Conservation (phyloP, 257 asterid genomes). For the Solanum peruvianum region DNA sequence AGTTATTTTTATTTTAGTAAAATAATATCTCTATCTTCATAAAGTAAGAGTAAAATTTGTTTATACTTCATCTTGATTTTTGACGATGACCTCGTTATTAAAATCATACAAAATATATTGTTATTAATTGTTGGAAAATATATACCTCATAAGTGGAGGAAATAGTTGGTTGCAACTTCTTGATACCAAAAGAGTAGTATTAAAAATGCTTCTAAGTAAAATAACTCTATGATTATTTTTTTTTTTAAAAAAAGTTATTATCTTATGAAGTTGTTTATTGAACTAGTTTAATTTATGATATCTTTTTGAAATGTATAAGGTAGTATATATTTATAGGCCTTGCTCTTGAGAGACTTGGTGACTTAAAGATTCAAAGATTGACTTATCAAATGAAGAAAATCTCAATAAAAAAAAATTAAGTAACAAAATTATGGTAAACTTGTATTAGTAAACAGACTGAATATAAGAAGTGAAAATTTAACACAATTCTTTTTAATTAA, state of each 20-base stretch:
- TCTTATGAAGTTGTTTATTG: background rate
- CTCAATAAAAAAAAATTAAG: background rate
- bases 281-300: background rate
- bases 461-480: background rate
- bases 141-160: slow-evolving; percentile 39
- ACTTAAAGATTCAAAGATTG: background rate
- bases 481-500: background rate
- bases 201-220: background rate
- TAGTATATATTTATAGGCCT: background rate
- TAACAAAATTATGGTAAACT: background rate
- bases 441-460: background rate
- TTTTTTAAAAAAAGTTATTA: background rate
- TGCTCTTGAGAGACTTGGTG: background rate
- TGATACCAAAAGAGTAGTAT: slow-evolving; percentile 26
- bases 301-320: background rate
- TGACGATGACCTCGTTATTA: no score
- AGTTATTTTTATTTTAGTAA: fast-evolving
- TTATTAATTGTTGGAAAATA: no score
- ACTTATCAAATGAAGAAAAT: background rate
- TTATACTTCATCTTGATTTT: background rate
- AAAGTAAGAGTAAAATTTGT: no score
- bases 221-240: no score
- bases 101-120: background rate
- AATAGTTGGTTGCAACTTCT: slow-evolving; percentile 24
- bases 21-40: no score